phyloP scores from a whole-genome alignment of 768 basidiomycete genomes.

The Lentinula lateritia region DNA sequence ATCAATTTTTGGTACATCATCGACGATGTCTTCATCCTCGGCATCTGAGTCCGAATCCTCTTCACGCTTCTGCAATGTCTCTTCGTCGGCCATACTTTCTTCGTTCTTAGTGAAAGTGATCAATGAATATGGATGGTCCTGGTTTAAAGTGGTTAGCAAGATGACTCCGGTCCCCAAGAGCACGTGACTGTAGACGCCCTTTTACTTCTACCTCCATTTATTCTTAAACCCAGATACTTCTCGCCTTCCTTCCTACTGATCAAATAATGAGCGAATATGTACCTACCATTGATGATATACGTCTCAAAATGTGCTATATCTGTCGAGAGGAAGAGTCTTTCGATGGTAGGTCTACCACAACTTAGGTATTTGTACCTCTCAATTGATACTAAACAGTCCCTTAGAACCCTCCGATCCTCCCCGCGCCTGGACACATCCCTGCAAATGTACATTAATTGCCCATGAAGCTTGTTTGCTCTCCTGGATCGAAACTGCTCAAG shows the following conservation, averaged over 20 bases:
- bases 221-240: not conserved
- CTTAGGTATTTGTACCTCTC: not conserved
- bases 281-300: conserved; percentile 10
- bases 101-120: not conserved
- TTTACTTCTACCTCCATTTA: too few species aligned
- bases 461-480: conserved; percentile 75
- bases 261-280: conserved; percentile 10
- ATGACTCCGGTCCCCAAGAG: not conserved
- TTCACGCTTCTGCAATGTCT: conserved; percentile 55
- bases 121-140: not conserved
- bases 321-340: conserved; percentile 67
- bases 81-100: conserved; percentile 58
- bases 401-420: conserved; percentile 37
- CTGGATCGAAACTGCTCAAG: conserved; percentile 74
- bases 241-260: not conserved
- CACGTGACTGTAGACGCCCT: not conserved
- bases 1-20: conserved; percentile 59
- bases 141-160: not conserved
- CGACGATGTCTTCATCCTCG: conserved; percentile 50
- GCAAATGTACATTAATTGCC: conserved; percentile 73
- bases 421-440: conserved; percentile 71
- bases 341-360: conserved; percentile 33
- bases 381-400: conserved; percentile 11
- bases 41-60: conserved; percentile 68
- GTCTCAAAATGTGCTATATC: conserved; percentile 74